A percentile compares a stretch with the other conserved stretches of the same genome.
Conservation (phyloP, 2,329 filamentous ascomycete genomes). For the Aspergillus ochraceoroseus region DNA sequence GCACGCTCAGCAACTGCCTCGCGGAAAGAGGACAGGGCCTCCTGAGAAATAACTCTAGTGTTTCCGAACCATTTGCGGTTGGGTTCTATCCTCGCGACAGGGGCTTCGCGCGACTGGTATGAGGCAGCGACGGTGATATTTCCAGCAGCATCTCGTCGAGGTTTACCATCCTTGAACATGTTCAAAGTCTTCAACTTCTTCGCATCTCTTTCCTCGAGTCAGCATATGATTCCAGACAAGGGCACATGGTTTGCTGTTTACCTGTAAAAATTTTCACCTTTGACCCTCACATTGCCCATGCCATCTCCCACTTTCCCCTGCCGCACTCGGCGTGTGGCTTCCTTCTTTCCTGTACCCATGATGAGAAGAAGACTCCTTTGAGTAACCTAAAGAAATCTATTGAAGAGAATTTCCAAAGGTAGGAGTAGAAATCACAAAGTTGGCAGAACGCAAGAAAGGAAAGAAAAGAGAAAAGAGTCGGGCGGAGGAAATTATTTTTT, state of each 20-base stretch:
- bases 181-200: conserved; percentile 87
- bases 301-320: conserved; percentile 82
- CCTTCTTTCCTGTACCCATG: conserved; percentile 93
- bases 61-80: conserved; percentile 98
- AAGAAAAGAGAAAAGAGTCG: conserved; percentile 26
- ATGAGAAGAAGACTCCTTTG: conserved; percentile 28
- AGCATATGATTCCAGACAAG: conserved; percentile 7
- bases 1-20: conserved; percentile 88
- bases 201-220: conserved; percentile 50
- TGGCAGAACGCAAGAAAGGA: conserved; percentile 32
- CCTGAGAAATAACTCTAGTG: conserved; percentile 83
- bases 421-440: conserved; percentile 25
- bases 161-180: conserved; percentile 83
- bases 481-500: conserved; percentile 32
- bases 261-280: conserved; percentile 98
- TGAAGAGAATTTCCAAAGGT: conserved; percentile 29
- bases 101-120: conserved; percentile 76
- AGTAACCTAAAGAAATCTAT: conserved; percentile 20
- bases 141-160: conserved; percentile 74
- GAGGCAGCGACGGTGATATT: conserved; percentile 78
- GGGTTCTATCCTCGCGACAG: conserved; percentile 83
- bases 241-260: conserved; percentile 38
- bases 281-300: conserved; percentile 84
- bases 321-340: conserved; percentile 72
- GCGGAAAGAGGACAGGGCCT: conserved; percentile 79